Conservation (phyloP, 306 rosid genomes). For the Cicer yamashitae region DNA sequence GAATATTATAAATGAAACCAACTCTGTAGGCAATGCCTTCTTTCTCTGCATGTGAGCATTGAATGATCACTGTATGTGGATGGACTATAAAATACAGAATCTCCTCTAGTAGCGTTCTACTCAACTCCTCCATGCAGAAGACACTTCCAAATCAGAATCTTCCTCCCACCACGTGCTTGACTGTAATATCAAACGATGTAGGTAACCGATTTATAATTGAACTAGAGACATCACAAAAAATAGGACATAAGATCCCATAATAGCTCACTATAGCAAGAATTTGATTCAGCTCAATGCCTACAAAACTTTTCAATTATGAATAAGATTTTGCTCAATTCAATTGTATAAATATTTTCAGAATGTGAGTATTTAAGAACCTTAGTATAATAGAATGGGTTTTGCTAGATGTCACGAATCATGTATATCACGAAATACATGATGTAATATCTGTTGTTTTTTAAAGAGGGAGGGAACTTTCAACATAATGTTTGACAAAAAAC, state of each 20-base stretch:
- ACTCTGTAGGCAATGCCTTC: slow-evolving; percentile 13
- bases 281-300: background rate
- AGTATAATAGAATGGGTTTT: background rate
- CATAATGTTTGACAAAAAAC: no score
- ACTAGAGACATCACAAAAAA: slow-evolving; percentile 7
- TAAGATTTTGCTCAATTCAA: slow-evolving; percentile 21
- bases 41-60: slow-evolving; percentile 19
- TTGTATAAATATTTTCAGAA: slow-evolving; percentile 6
- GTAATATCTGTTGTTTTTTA: no score
- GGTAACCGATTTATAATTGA: slow-evolving; percentile 36
- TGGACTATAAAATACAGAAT: slow-evolving; percentile 27
- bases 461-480: no score
- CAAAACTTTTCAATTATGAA: slow-evolving; percentile 4
- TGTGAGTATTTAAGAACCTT: slow-evolving; percentile 5
- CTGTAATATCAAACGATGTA: slow-evolving; percentile 53
- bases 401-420: no score
- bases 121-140: slow-evolving; percentile 93
- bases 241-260: slow-evolving; percentile 27
- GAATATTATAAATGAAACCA: background rate
- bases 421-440: no score
- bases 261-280: slow-evolving; percentile 5
- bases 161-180: slow-evolving; percentile 97
- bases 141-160: slow-evolving; percentile 73
- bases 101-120: background rate
- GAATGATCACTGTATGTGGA: slow-evolving; percentile 30